phyloP scores from a whole-genome alignment of 352 stramenopile species.

The Phytophthora pisi region DNA sequence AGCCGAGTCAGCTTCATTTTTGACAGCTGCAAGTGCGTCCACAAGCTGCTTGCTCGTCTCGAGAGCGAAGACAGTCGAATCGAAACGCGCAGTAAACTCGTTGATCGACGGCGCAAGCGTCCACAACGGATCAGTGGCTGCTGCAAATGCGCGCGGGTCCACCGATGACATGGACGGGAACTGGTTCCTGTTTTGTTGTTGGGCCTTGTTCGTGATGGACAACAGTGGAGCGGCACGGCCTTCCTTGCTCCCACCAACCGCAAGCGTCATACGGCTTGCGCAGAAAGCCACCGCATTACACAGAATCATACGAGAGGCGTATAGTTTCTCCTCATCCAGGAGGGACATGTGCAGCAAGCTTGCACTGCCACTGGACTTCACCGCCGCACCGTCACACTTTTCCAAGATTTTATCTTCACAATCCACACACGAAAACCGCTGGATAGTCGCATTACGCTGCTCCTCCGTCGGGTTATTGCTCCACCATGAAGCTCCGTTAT shows the following conservation, averaged over 20 bases:
- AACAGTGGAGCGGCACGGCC: constrained; percentile 54
- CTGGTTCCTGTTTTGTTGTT: constrained; percentile 31
- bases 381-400: constrained; percentile 32
- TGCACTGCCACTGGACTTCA: constrained; percentile 37
- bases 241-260: constrained; percentile 42
- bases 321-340: constrained; percentile 82
- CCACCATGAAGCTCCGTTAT: constrained; percentile 59
- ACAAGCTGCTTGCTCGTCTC: constrained; percentile 55
- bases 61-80: constrained; percentile 51
- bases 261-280: constrained; percentile 70
- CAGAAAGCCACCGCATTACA: constrained; percentile 82
- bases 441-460: constrained; percentile 53
- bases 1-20: constrained; percentile 23
- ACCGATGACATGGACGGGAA: constrained; percentile 63
- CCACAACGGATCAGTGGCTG: constrained; percentile 68
- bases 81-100: constrained; percentile 66
- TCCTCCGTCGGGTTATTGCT: constrained; percentile 48
- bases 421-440: constrained; percentile 41
- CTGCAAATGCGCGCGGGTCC: constrained; percentile 56
- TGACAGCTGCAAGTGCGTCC: constrained; percentile 32
- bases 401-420: constrained; percentile 57
- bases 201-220: constrained; percentile 46
- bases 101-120: constrained; percentile 58
- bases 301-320: constrained; percentile 80
- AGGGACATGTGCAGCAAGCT: constrained; percentile 63